A percentile compares a stretch with the other conserved stretches of the same genome.
Evolutionary conservation across 2,329 filamentous ascomycete genomes (phyloP).

Genomic region (Dothiorella sarmentorum): DNA sequence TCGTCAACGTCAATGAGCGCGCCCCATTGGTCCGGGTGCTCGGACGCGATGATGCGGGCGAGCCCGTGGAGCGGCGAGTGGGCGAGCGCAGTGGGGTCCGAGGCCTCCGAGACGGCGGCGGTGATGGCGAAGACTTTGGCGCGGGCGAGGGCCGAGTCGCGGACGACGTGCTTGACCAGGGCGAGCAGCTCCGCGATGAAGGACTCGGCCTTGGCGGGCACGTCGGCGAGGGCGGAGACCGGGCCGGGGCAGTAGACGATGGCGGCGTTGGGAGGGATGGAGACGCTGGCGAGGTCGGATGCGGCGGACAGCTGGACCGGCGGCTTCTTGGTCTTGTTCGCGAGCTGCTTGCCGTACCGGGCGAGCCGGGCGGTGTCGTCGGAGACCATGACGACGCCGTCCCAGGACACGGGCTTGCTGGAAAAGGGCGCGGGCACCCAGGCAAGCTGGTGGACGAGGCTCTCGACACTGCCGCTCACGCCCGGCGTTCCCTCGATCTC

Average conservation of each 20-base stretch:
- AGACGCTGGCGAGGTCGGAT: neutral
- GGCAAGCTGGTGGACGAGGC: conserved; percentile 37
- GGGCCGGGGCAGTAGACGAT: conserved; percentile 24
- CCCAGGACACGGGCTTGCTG: conserved; percentile 29
- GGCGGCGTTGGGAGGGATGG: conserved; percentile 15
- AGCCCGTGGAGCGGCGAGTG: conserved; percentile 38
- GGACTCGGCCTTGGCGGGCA: conserved; percentile 21
- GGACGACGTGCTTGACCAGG: conserved; percentile 22
- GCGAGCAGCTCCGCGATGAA: conserved; percentile 25
- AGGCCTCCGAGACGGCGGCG: conserved; percentile 24
- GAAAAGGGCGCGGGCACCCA: conserved; percentile 38
- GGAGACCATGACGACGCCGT: conserved; percentile 28
- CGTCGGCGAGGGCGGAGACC: conserved; percentile 11
- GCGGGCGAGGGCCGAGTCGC: conserved; percentile 6
- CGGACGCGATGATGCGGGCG: conserved; percentile 37
- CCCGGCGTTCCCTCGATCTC: conserved; percentile 36
- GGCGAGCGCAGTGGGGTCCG: conserved; percentile 30
- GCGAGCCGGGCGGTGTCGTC: conserved; percentile 23
- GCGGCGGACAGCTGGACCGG: neutral
- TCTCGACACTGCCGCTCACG: conserved; percentile 25
- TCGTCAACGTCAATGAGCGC: conserved; percentile 37
- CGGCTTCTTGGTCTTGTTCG: conserved; percentile 13
- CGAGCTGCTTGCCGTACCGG: conserved; percentile 24
- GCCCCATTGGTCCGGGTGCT: conserved; percentile 39
- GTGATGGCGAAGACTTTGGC: conserved; percentile 32